Conservation (phyloP, 495 filamentous ascomycete genomes). For the Usnea hakonensis region DNA sequence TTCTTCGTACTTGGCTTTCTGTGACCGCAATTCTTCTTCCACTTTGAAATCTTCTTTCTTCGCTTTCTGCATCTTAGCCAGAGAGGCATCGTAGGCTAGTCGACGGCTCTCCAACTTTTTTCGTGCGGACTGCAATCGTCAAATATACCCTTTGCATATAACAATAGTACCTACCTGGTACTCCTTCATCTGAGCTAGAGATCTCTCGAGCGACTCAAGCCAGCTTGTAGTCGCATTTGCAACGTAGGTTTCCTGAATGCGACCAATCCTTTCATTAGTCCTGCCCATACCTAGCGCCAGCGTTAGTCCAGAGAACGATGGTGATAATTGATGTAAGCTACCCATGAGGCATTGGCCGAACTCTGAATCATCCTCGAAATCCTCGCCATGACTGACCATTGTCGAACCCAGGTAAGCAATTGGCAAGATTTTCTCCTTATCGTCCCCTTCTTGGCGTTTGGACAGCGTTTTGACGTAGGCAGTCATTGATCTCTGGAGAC, state of each 20-base stretch:
- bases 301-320: not conserved
- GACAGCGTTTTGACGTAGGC: constrained; percentile 86
- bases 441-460: constrained; percentile 74
- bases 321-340: constrained; percentile 35
- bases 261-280: constrained; percentile 80
- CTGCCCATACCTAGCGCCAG: constrained; percentile 59
- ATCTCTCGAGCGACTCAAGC: constrained; percentile 87
- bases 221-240: constrained; percentile 75
- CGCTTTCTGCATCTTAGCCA: constrained; percentile 85
- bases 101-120: constrained; percentile 93
- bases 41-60: constrained; percentile 90
- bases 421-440: constrained; percentile 77
- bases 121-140: constrained; percentile 54
- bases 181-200: constrained; percentile 92
- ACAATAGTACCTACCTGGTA: constrained; percentile 60
- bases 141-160: constrained; percentile 4
- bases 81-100: constrained; percentile 84
- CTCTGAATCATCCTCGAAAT: constrained; percentile 85
- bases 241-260: constrained; percentile 80
- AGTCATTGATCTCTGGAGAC: constrained; percentile 82
- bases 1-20: constrained; percentile 96
- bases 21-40: constrained; percentile 84
- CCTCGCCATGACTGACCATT: constrained; percentile 89
- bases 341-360: constrained; percentile 83
- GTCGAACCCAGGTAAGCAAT: constrained; percentile 74